These are phyloP conservation scores for Oryza coarctata DNA, from an alignment of 176 grass and related monocot genomes.

Conservation along the genomic window DNA sequence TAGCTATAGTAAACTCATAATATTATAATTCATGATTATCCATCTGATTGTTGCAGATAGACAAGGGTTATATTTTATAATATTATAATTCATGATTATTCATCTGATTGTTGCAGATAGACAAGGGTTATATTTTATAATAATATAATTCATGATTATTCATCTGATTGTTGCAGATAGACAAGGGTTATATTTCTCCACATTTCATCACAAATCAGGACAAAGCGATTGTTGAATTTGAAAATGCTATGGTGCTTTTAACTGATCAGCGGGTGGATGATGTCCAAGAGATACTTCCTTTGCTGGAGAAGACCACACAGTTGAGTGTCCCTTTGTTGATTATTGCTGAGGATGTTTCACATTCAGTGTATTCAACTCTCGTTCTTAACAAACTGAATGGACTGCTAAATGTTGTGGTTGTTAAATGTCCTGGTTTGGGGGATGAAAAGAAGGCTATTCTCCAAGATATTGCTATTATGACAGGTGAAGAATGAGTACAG, in stretches of 20 bases:
- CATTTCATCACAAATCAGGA: constrained; percentile 98
- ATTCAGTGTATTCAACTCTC: constrained; percentile 58
- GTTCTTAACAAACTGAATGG: constrained; percentile 92
- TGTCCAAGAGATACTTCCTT: constrained; percentile 75
- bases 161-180: constrained; percentile 57
- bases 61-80: too few species aligned
- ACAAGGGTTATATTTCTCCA: constrained; percentile 90
- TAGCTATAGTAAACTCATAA: too few species aligned
- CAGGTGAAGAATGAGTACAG: constrained; percentile 49
- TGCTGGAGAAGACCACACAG: constrained; percentile 80
- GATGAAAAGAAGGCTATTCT: constrained; percentile 91
- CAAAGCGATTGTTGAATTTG: constrained; percentile 80
- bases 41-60: too few species aligned
- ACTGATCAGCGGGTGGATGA: constrained; percentile 77
- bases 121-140: too few species aligned
- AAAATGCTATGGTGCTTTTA: constrained; percentile 89
- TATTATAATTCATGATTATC: too few species aligned
- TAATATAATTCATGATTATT: constrained; percentile 16
- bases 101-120: too few species aligned
- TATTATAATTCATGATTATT: too few species aligned
- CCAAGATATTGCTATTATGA: constrained; percentile 96
- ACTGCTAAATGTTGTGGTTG: constrained; percentile 73
- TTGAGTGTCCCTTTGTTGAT: constrained; percentile 88
- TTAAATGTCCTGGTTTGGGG: constrained; percentile 82
- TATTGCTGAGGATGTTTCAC: constrained; percentile 87